Evolutionary conservation across 2,329 filamentous ascomycete genomes (phyloP).

Genomic region (Pezicula neosporulosa): DNA sequence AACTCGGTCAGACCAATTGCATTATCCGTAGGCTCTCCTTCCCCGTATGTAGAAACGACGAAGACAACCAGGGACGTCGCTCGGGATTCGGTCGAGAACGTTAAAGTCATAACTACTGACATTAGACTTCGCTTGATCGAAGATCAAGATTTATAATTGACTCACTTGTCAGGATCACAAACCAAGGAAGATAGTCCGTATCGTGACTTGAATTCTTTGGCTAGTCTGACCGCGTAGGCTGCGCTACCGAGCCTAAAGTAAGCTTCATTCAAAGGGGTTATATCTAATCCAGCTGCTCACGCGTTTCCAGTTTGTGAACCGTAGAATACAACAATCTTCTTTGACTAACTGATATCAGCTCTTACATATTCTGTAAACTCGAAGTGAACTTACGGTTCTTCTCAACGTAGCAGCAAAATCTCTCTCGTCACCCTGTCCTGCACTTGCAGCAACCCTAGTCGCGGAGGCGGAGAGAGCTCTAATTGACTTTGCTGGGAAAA

Average conservation of each 20-base stretch:
- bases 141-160: not conserved
- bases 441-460: too few species aligned
- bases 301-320: constrained; percentile 42
- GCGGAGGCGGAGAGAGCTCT: too few species aligned
- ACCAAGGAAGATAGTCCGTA: constrained; percentile 28
- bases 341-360: too few species aligned
- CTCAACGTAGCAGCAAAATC: too few species aligned
- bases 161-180: not conserved
- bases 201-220: constrained; percentile 32
- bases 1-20: constrained; percentile 28
- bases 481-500: too few species aligned
- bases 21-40: constrained; percentile 37
- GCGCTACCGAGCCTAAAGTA: not conserved
- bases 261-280: too few species aligned
- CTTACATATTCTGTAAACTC: too few species aligned
- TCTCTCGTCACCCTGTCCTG: too few species aligned
- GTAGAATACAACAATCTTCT: constrained; percentile 34
- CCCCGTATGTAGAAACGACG: constrained; percentile 35
- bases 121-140: too few species aligned
- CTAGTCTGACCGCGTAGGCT: constrained; percentile 34
- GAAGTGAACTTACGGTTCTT: too few species aligned
- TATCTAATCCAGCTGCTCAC: constrained; percentile 19
- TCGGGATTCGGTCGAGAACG: not conserved
- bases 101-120: not conserved
- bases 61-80: constrained; percentile 29